Conservation (phyloP, 148 eudicot species). For the Chenopodium formosanum region DNA sequence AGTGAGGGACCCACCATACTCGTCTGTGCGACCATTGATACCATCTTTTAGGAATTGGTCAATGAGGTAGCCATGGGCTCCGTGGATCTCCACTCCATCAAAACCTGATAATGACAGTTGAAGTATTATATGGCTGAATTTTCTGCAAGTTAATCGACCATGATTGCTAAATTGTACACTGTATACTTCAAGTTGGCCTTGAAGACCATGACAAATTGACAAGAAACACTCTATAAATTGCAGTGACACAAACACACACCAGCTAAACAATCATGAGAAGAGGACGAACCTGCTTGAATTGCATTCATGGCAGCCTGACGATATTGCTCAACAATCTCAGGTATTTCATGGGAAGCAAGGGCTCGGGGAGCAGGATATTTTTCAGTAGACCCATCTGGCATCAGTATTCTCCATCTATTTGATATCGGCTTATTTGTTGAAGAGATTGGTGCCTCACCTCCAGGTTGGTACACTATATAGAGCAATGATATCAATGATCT, state of each 20-base stretch:
- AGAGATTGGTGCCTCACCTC: constrained; percentile 67
- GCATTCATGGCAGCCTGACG: constrained; percentile 83
- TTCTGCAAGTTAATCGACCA: background rate
- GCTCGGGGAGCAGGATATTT: constrained; percentile 62
- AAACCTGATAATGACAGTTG: constrained; percentile 47
- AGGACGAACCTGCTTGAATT: constrained; percentile 60
- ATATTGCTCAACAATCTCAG: constrained; percentile 54
- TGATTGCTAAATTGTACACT: background rate
- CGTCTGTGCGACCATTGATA: constrained; percentile 71
- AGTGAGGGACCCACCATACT: constrained; percentile 70
- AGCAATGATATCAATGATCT: background rate
- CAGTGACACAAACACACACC: background rate
- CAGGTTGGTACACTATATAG: constrained; percentile 76
- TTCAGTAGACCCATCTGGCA: constrained; percentile 72
- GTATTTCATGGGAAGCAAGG: constrained; percentile 50
- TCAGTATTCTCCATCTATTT: constrained; percentile 70
- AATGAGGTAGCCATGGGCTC: constrained; percentile 89
- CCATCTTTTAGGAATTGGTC: constrained; percentile 91
- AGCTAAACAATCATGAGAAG: background rate
- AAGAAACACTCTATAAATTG: background rate
- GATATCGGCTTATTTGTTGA: constrained; percentile 80
- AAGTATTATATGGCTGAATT: background rate
- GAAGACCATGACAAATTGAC: background rate
- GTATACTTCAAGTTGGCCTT: background rate
- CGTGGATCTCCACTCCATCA: constrained; percentile 89